Evolutionary conservation across 768 basidiomycete genomes (phyloP), one percentile per base, ranked within the genome.

Genomic region (Pisolithus sp.): DNA sequence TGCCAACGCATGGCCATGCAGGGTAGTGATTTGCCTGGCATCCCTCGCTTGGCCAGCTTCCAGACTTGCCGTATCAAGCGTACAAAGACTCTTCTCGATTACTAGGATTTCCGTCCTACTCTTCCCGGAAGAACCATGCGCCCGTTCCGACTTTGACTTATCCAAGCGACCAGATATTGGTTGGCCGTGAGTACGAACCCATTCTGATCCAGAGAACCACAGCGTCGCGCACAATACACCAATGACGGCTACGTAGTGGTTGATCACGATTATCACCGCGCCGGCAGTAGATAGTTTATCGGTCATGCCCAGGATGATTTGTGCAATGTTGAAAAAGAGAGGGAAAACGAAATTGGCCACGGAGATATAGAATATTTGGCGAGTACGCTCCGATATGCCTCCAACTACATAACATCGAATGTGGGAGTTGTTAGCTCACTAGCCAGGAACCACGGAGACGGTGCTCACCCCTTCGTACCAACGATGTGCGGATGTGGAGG

Each of bases 341-440:
- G 72, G 73, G 56, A 73, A 67, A 34, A 73, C 62, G 57, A 73
- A 73, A 51, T 71, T 73, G 2, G 67, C 61, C 9, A 64, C 48
- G 0, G 71, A 66, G 47, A 74, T 69, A 31, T 61, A 62, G 57
- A 73, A 72, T 9, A 73, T 53, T 30, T 58, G 63, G 12, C 58
- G 63, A 34, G 71, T 42, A 26, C 66, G 63, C 2, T 59, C 49
- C 21, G 62, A 48, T 23, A 65, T 43, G 40, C 51, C 57, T 36
- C 57, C 61, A 61, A 45, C 51, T 43, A 23, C 5, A n/a, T 23
- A 20, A 4, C 38, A 38, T 45, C 2, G 3, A 26, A 24, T 44
- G 7, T 5, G 10, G 39, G 26, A 42, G 30, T 21, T 10, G 12
- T 24, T 23, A n/a, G 12, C n/a, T 23, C 36, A 4, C 28, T 21